Conservation (phyloP, 2,329 filamentous ascomycete species). For the Talaromyces sp. region DNA sequence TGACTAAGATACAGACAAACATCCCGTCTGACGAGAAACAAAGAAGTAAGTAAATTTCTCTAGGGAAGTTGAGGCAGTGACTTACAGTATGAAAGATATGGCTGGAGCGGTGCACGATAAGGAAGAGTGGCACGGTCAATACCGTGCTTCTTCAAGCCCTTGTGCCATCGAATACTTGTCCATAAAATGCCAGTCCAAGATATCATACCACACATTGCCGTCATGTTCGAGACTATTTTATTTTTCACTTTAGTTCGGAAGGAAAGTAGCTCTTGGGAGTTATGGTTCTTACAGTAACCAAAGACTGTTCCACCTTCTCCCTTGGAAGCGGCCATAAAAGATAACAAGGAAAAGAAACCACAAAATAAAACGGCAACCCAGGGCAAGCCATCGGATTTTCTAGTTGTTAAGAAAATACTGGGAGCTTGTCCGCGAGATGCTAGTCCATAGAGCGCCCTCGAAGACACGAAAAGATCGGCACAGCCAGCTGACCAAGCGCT, state of each 20-base stretch:
- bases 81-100: constrained; percentile 55
- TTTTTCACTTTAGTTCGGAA: background rate
- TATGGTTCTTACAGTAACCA: constrained; percentile 12
- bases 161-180: constrained; percentile 19
- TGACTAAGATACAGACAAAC: constrained; percentile 15
- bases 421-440: constrained; percentile 61
- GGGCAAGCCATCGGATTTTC: constrained; percentile 13
- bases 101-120: constrained; percentile 38
- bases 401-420: constrained; percentile 42
- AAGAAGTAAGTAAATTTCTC: constrained; percentile 1
- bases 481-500: constrained; percentile 74
- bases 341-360: constrained; percentile 13
- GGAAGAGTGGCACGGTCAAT: constrained; percentile 17
- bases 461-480: constrained; percentile 69
- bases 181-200: constrained; percentile 12
- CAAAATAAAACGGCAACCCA: constrained; percentile 15
- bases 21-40: constrained; percentile 13
- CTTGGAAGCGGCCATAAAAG: constrained; percentile 14
- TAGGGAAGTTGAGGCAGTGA: background rate
- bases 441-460: constrained; percentile 61
- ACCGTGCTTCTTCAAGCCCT: constrained; percentile 17
- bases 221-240: constrained; percentile 16
- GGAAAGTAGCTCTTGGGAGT: background rate
- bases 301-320: constrained; percentile 15
- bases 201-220: constrained; percentile 15